These are phyloP conservation scores for Pythium guiyangense DNA, from an alignment of 352 stramenopile species.

Conservation along the genomic window DNA sequence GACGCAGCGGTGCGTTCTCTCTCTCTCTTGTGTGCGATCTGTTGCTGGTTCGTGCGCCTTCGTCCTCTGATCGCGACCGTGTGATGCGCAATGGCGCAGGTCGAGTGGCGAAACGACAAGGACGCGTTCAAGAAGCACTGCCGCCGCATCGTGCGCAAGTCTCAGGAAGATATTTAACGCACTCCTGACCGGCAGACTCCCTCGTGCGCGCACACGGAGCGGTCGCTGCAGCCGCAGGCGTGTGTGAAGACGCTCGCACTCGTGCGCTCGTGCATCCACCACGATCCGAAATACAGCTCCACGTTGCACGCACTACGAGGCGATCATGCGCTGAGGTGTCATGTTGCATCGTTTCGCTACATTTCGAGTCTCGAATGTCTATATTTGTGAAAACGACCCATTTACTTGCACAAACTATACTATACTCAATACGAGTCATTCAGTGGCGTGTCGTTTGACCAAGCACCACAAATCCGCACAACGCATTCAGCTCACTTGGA, in stretches of 20 bases:
- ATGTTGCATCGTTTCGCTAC: too few species aligned
- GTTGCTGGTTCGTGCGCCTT: background rate
- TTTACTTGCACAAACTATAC: too few species aligned
- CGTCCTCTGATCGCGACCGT: background rate
- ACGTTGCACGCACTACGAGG: too few species aligned
- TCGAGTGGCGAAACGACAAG: slow-evolving; percentile 91
- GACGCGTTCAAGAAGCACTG: slow-evolving; percentile 93
- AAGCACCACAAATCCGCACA: slow-evolving; percentile 11
- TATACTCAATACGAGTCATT: too few species aligned
- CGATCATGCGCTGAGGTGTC: too few species aligned
- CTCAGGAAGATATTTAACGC: slow-evolving; percentile 90
- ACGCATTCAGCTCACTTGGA: slow-evolving; percentile 5
- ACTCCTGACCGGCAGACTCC: slow-evolving; percentile 1
- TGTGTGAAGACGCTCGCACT: background rate
- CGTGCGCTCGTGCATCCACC: slow-evolving; percentile 1
- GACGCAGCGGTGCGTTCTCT: slow-evolving; percentile 93
- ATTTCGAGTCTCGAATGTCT: too few species aligned
- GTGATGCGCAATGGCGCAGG: slow-evolving; percentile 23
- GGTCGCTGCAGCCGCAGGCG: too few species aligned
- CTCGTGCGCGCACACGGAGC: too few species aligned
- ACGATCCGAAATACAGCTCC: too few species aligned
- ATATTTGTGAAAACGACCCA: too few species aligned
- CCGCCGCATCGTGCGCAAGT: slow-evolving; percentile 89
- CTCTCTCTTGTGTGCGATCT: background rate
- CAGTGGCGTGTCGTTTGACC: background rate